Base-by-base conservation (phyloP, 495 filamentous ascomycete genomes). In the Penicillium tannophilum region DNA sequence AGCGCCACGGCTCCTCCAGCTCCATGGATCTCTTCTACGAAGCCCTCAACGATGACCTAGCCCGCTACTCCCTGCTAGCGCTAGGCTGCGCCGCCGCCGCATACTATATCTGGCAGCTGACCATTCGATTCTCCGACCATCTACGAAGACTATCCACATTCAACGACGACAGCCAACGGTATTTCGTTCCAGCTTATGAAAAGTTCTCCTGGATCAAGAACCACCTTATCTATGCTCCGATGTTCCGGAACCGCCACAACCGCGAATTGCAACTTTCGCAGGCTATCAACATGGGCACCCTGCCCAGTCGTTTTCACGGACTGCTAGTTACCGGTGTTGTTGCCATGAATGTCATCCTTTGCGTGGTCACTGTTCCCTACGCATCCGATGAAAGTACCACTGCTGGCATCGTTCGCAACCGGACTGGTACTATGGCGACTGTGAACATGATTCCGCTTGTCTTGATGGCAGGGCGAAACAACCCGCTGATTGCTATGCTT, bases 181-280 rank as follows among this genome's bases (percentile, higher is more conserved):
- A 88, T 62, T 86, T 85, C 58, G 64, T 78, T 12, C 64, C 64
- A n/a, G 74, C 80, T 0, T 62, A 80, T 33, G 46, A 51, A 4
- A 72, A 65, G 3, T 78, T 86, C 69, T 83, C 89, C 63, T 81
- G 78, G 72, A 60, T 96, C 64, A 97, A 96, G 78, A 85, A 84
- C 60, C 79, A 93, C 65, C 66, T 96, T 52, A 80, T 96, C 62
- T 91, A 93, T 70, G 93, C 94, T 10, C 92, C 94, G 1, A 73
- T 98, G 20, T 87, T 90, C 71, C 83, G 82, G 11, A 88, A 82
- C 60, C 86, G 93, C 28, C 93, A 97, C 76, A 95, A 94, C 74
- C 85, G 88, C 53, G 93, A 96, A 70, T 84, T 96, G 61, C 84
- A 85, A 61, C 73, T 97, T 6, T 93, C 89, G 6, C 77, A 83